These are phyloP conservation scores for Ocimum tenuiflorum DNA, from an alignment of 257 asterid species.

Conservation along the genomic window DNA sequence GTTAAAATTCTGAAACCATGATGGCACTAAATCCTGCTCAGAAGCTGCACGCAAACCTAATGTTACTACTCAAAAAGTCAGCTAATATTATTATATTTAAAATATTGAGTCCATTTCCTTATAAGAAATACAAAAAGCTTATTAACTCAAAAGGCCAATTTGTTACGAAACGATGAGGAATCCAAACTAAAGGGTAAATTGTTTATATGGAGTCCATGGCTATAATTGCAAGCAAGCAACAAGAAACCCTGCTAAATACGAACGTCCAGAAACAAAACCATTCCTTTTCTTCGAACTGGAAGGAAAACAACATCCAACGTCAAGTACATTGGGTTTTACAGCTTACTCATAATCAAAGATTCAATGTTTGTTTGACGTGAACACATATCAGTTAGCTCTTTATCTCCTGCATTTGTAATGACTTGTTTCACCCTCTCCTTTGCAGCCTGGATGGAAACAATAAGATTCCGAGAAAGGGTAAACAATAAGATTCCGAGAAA, in stretches of 20 bases:
- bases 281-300: background rate
- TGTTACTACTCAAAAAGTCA: slow-evolving; percentile 17
- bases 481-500: background rate
- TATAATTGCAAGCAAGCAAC: background rate
- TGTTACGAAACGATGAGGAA: background rate
- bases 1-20: slow-evolving; percentile 85
- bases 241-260: slow-evolving; percentile 6
- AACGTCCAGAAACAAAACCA: background rate
- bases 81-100: slow-evolving; percentile 6
- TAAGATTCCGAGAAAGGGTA: slow-evolving; percentile 14
- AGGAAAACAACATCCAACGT: slow-evolving; percentile 13
- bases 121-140: background rate
- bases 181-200: background rate
- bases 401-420: slow-evolving; percentile 65
- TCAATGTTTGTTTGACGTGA: slow-evolving; percentile 53
- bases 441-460: slow-evolving; percentile 50
- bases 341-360: slow-evolving; percentile 53
- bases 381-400: slow-evolving; percentile 45
- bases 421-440: slow-evolving; percentile 76
- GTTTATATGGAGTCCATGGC: background rate
- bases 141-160: background rate
- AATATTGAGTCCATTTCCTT: background rate
- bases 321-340: slow-evolving; percentile 12
- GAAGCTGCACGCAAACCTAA: slow-evolving; percentile 51
- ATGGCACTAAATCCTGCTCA: slow-evolving; percentile 56